Conservation (phyloP, 768 basidiomycete genomes). For the Russula virescens region DNA sequence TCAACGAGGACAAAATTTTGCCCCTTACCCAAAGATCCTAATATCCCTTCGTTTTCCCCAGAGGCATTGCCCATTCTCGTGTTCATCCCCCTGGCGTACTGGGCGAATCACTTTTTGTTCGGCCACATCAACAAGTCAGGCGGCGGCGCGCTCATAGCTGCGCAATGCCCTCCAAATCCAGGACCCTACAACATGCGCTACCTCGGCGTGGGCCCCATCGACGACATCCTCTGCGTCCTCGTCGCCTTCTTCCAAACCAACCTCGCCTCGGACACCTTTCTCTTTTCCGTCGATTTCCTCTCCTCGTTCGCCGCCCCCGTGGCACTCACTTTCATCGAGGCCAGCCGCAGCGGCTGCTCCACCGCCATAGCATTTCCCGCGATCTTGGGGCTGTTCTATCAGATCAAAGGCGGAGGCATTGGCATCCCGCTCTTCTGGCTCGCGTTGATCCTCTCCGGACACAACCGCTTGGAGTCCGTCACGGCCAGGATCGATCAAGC, state of each 20-base stretch:
- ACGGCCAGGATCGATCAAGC: slow-evolving; percentile 21
- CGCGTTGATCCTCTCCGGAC: slow-evolving; percentile 17
- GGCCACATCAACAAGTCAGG: slow-evolving; percentile 20
- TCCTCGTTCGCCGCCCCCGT: slow-evolving; percentile 9
- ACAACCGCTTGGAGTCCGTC: not conserved
- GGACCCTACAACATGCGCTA: slow-evolving; percentile 19
- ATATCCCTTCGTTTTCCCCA: not conserved
- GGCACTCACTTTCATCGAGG: slow-evolving; percentile 22
- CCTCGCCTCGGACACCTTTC: slow-evolving; percentile 4
- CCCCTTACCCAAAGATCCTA: not conserved
- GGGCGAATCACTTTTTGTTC: slow-evolving; percentile 12
- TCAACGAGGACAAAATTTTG: not conserved
- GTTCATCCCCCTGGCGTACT: slow-evolving; percentile 11
- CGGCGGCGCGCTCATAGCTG: not conserved
- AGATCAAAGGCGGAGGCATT: slow-evolving; percentile 15
- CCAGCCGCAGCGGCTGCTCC: slow-evolving; percentile 13
- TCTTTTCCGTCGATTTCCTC: slow-evolving; percentile 12
- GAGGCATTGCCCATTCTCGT: slow-evolving; percentile 15
- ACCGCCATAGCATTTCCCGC: slow-evolving; percentile 6
- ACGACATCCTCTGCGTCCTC: slow-evolving; percentile 11
- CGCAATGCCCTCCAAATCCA: slow-evolving; percentile 18
- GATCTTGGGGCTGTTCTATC: slow-evolving; percentile 11
- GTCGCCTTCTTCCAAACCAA: slow-evolving; percentile 20
- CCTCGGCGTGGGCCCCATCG: slow-evolving; percentile 8
- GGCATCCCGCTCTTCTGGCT: slow-evolving; percentile 20